These are phyloP conservation scores for Paramecium bursaria DNA, from an alignment of 73 alveolate genomes.

Conservation along the genomic window DNA sequence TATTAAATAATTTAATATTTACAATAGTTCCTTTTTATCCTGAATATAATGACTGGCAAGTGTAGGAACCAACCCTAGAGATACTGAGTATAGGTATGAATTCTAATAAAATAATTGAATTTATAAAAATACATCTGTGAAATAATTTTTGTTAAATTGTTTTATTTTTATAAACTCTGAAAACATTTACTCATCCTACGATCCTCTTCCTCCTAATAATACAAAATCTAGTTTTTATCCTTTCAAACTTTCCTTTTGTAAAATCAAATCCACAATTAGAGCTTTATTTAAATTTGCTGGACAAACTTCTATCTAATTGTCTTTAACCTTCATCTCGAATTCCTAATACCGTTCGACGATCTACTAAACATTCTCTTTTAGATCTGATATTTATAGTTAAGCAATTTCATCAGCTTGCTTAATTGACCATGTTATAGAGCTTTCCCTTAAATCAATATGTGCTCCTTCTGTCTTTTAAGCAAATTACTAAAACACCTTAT, in stretches of 20 bases:
- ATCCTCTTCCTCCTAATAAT: slow-evolving; percentile 22
- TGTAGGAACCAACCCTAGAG: slow-evolving; percentile 25
- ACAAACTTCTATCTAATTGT: slow-evolving; percentile 10
- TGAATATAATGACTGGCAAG: slow-evolving; percentile 31
- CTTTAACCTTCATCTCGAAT: background rate
- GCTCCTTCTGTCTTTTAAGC: slow-evolving; percentile 50
- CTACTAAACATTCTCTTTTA: slow-evolving; percentile 33
- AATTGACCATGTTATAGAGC: slow-evolving; percentile 13
- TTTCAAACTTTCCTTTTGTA: slow-evolving; percentile 25
- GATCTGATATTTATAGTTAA: background rate
- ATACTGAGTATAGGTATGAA: slow-evolving; percentile 31
- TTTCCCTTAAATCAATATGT: slow-evolving; percentile 1
- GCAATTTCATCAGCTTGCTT: slow-evolving; percentile 16
- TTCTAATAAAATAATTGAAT: background rate
- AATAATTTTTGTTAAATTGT: background rate
- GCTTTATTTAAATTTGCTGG: slow-evolving; percentile 52
- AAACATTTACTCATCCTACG: slow-evolving; percentile 18
- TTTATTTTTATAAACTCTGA: slow-evolving; percentile 25
- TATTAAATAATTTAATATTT: background rate
- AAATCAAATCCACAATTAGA: slow-evolving; percentile 17
- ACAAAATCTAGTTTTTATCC: slow-evolving; percentile 47
- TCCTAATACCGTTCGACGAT: slow-evolving; percentile 12
- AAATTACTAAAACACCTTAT: slow-evolving; percentile 27
- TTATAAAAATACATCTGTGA: background rate
- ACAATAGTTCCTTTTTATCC: background rate